Evolutionary conservation across 2,329 filamentous ascomycete genomes (phyloP), one percentile per base, ranked within the genome.

Genomic region (Neofusicoccum cordaticola): DNA sequence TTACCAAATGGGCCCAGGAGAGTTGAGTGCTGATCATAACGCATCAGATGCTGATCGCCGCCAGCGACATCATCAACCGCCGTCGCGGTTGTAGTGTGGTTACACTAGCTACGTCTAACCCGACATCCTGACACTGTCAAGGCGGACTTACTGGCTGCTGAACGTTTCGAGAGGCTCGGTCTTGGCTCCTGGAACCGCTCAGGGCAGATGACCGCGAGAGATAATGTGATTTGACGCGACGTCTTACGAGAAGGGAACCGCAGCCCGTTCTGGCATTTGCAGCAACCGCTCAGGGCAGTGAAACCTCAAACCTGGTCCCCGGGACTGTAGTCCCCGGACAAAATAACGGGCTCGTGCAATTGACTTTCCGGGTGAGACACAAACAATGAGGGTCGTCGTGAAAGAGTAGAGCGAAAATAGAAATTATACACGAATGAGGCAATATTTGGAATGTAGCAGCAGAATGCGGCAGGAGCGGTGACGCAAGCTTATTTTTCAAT

Each of bases 401-500:
- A 47, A 47, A 44, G 39, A 60, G n/a, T 27, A 47, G 27, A 37
- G 15, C 56, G 42, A 27, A 60, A 47, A n/a, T 37, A 58, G 53
- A 45, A 58, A 22, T 34, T 15, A 37, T 34, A 47, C 41, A 47
- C 56, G 39, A 19, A 34, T 11, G 56, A 47, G 31, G 56, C 41
- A 22, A 47, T 13, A 60, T 60, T 60, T 60, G 56, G 56, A 60
- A 60, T 60, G 31, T 19, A 37, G 41, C 27, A 15, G 15, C 34
- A 52, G 13, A 51, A 51, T 15, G 15, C 53, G 39, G 41, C 53
- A 45, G 15, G 13, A 19, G 15, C 22, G 39, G 56, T 60, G 41
- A 60, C 56, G 56, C 56, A 60, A 60, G 42, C 56, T 48, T 17
- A 47, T 19, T 34, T 47, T 45, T 34, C 56, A 47, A 60, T 58